phyloP scores from a whole-genome alignment of 768 basidiomycete genomes.

The Tylopilus balloui region DNA sequence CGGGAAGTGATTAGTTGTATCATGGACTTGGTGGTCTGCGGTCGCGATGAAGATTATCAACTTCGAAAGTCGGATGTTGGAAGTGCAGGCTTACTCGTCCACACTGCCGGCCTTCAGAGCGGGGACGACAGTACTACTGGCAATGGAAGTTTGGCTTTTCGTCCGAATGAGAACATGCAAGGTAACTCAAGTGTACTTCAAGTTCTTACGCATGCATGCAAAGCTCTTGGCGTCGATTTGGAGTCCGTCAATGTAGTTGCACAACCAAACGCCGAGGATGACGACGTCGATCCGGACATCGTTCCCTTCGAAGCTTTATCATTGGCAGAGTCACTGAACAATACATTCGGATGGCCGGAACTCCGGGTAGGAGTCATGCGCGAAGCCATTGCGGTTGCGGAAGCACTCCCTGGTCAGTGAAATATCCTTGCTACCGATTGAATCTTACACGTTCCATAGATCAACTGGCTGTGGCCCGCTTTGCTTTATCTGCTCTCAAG shows the following conservation, averaged over 20 bases:
- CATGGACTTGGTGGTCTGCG: constrained; percentile 83
- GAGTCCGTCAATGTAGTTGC: constrained; percentile 58
- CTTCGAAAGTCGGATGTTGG: constrained; percentile 35
- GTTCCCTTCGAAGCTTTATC: constrained; percentile 38
- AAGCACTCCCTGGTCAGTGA: constrained; percentile 78
- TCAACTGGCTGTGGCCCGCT: constrained; percentile 78
- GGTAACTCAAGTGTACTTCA: constrained; percentile 81
- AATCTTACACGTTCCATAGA: constrained; percentile 44
- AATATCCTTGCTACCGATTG: background rate
- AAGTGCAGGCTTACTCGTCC: constrained; percentile 45
- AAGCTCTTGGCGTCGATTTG: constrained; percentile 77
- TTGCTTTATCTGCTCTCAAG: constrained; percentile 84
- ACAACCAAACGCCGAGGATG: constrained; percentile 19
- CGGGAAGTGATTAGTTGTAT: constrained; percentile 83
- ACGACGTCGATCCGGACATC: constrained; percentile 8
- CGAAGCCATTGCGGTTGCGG: constrained; percentile 88
- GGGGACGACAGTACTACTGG: constrained; percentile 21
- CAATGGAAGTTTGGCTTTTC: constrained; percentile 60
- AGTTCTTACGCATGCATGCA: constrained; percentile 70
- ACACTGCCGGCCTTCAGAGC: constrained; percentile 37
- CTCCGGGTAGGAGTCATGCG: constrained; percentile 90
- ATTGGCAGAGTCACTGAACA: constrained; percentile 34
- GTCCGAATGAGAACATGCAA: constrained; percentile 66
- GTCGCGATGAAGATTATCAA: constrained; percentile 65
- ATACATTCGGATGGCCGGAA: constrained; percentile 88